phyloP scores from a whole-genome alignment of 148 eudicot genomes.

The Simmondsia chinensis region DNA sequence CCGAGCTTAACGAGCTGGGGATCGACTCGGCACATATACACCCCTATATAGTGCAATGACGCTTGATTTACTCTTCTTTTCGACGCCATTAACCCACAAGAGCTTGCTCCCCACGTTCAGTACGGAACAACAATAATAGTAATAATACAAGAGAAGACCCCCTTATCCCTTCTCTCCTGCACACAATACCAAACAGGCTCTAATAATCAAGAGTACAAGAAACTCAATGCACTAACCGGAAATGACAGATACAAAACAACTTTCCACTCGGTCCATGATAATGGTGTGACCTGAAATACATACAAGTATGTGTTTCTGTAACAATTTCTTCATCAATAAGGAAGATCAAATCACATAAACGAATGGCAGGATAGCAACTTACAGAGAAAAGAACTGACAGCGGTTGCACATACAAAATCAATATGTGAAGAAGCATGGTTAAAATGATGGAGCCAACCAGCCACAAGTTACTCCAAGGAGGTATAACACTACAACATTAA shows the following conservation, averaged over 20 bases:
- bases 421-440: conserved; percentile 89
- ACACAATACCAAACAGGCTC: too few species aligned
- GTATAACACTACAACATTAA: conserved; percentile 70
- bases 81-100: too few species aligned
- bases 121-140: too few species aligned
- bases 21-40: too few species aligned
- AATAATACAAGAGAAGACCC: too few species aligned
- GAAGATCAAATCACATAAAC: neutral
- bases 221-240: conserved; percentile 98
- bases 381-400: conserved; percentile 86
- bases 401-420: conserved; percentile 82
- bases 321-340: neutral
- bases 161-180: too few species aligned
- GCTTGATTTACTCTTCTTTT: too few species aligned
- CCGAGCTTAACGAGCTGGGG: too few species aligned
- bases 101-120: too few species aligned
- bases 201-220: too few species aligned
- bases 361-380: conserved; percentile 25
- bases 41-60: too few species aligned
- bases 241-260: conserved; percentile 84
- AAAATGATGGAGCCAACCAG: conserved; percentile 82
- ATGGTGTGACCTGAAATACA: conserved; percentile 75
- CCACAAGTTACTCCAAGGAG: conserved; percentile 97
- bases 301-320: conserved; percentile 1
- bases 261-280: conserved; percentile 92